phyloP scores from a whole-genome alignment of 495 filamentous ascomycete species.

The Endocarpon pusillum region DNA sequence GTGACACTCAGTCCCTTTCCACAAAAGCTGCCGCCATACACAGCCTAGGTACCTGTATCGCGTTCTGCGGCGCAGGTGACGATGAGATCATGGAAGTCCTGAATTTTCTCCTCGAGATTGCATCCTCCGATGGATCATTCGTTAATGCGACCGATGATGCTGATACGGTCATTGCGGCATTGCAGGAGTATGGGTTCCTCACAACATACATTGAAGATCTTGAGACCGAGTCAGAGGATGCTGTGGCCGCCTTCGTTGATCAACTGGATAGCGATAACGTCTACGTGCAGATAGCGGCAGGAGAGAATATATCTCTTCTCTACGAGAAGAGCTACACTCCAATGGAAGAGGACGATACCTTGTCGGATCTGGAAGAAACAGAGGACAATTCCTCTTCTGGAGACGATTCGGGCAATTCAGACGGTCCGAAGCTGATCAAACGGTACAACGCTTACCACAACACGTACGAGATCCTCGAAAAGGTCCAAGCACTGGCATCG shows the following conservation, averaged over 20 bases:
- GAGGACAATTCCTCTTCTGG: slow-evolving; percentile 30
- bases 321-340: slow-evolving; percentile 66
- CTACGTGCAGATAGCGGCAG: slow-evolving; percentile 68
- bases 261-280: slow-evolving; percentile 68
- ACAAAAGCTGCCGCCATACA: slow-evolving; percentile 64
- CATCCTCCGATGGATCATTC: slow-evolving; percentile 64
- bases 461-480: slow-evolving; percentile 33
- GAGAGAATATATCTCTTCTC: slow-evolving; percentile 76
- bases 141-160: slow-evolving; percentile 60
- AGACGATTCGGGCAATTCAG: slow-evolving; percentile 22
- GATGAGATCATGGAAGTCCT: slow-evolving; percentile 59
- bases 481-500: slow-evolving; percentile 34
- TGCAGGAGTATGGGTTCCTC: slow-evolving; percentile 78
- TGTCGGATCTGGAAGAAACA: slow-evolving; percentile 33
- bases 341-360: slow-evolving; percentile 43
- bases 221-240: slow-evolving; percentile 49
- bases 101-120: slow-evolving; percentile 69
- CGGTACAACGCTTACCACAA: slow-evolving; percentile 40
- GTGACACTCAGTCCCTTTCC: slow-evolving; percentile 44
- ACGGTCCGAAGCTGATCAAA: slow-evolving; percentile 44
- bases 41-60: slow-evolving; percentile 51
- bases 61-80: slow-evolving; percentile 63
- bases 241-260: slow-evolving; percentile 76
- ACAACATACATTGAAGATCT: slow-evolving; percentile 72
- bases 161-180: slow-evolving; percentile 63